A percentile compares a stretch with the other conserved stretches of the same genome.
Evolutionary conservation across 2,329 filamentous ascomycete genomes (phyloP).

Genomic region (Fusarium odoratissimum): DNA sequence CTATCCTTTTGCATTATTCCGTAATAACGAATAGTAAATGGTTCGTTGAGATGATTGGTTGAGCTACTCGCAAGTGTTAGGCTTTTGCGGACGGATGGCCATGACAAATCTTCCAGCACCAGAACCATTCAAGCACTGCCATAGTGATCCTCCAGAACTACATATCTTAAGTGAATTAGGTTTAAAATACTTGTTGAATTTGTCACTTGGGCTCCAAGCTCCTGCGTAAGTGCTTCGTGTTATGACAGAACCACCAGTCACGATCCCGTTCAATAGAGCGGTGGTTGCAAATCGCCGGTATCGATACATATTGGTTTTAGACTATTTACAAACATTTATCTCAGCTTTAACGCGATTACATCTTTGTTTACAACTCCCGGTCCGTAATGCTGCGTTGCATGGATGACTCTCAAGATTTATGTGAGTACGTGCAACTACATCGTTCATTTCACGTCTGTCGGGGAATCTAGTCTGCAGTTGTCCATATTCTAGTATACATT

Average conservation of each 20-base stretch:
- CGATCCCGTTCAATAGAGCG: neutral
- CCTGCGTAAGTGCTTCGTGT: neutral
- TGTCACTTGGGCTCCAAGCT: no score
- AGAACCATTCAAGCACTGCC: no score
- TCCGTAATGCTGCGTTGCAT: neutral
- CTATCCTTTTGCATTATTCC: accelerated
- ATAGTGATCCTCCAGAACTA: no score
- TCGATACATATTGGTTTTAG: accelerated
- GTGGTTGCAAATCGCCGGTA: accelerated
- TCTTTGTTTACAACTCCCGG: neutral
- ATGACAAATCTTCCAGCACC: no score
- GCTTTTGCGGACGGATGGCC: no score
- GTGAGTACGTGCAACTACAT: neutral
- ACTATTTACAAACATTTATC: accelerated
- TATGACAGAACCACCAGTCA: neutral
- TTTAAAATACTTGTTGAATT: no score
- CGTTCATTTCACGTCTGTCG: neutral
- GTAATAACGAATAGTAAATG: neutral
- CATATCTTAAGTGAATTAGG: no score
- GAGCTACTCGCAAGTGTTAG: neutral
- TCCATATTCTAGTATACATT: accelerated
- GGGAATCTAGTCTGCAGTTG: accelerated
- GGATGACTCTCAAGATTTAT: neutral
- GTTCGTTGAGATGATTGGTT: neutral
- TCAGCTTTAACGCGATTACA: accelerated